Conservation (phyloP, 2,329 filamentous ascomycete species). For the Cladosporium sp. region DNA sequence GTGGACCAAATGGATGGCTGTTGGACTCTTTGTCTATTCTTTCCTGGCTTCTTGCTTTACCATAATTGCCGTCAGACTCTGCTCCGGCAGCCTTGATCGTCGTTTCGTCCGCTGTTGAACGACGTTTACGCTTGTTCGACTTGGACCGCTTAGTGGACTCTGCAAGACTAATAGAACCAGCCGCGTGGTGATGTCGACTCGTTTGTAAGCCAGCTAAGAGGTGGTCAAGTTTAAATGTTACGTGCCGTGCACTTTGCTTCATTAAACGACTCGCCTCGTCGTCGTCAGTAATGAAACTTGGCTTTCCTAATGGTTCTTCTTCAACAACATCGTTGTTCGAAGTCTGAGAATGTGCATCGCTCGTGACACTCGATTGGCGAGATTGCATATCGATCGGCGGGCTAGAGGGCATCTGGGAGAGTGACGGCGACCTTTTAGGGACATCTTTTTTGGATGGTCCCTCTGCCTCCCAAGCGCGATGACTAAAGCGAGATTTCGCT, state of each 20-base stretch:
- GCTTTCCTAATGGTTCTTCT: neutral
- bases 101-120: slow-evolving; percentile 5
- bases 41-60: too few species aligned
- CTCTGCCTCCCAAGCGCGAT: neutral
- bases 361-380: slow-evolving; percentile 5
- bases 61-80: neutral
- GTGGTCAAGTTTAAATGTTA: slow-evolving; percentile 64
- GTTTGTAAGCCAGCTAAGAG: slow-evolving; percentile 68
- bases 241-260: slow-evolving; percentile 63
- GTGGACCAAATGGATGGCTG: slow-evolving; percentile 2
- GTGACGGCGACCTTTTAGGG: neutral
- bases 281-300: slow-evolving; percentile 1
- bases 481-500: slow-evolving; percentile 58
- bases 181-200: slow-evolving; percentile 25
- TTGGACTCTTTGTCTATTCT: slow-evolving; percentile 15
- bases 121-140: slow-evolving; percentile 9
- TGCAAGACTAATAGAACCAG: neutral
- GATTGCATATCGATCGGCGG: neutral
- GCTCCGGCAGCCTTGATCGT: slow-evolving; percentile 1
- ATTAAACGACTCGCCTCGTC: slow-evolving; percentile 44
- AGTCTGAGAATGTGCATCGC: neutral
- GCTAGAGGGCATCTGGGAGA: neutral
- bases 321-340: neutral
- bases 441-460: neutral
- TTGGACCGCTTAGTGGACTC: neutral